phyloP scores from a whole-genome alignment of 202 grass and related monocot species.

The Bolboschoenoplectus hybrid region DNA sequence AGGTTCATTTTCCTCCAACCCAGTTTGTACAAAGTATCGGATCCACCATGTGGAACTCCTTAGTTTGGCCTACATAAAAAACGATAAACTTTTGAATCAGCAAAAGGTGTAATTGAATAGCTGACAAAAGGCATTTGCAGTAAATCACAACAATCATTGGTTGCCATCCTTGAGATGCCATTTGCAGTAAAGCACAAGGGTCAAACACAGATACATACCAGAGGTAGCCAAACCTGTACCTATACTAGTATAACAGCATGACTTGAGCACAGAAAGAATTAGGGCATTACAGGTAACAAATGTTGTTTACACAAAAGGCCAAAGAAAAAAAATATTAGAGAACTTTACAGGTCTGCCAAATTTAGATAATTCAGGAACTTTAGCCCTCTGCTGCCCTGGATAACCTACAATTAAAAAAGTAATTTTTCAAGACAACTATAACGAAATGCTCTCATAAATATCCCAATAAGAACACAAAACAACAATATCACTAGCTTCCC shows the following conservation, averaged over 20 bases:
- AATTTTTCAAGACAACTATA: conserved; percentile 23
- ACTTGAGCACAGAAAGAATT: not conserved
- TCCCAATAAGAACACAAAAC: not conserved
- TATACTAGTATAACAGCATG: not conserved
- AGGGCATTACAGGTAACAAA: not conserved
- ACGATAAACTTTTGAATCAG: conserved; percentile 25
- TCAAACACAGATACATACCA: not conserved
- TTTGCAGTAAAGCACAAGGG: not conserved
- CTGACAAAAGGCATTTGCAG: not conserved
- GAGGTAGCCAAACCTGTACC: not conserved
- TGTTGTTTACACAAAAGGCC: conserved; percentile 17
- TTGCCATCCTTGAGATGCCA: not conserved
- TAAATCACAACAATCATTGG: not conserved
- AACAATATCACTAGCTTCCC: not conserved
- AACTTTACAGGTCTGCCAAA: conserved; percentile 90
- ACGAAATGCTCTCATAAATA: not conserved
- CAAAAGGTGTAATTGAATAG: not conserved
- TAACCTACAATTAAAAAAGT: conserved; percentile 57
- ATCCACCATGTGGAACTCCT: conserved; percentile 95
- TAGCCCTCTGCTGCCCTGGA: conserved; percentile 90
- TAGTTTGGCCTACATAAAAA: conserved; percentile 72
- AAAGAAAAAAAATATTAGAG: conserved; percentile 22
- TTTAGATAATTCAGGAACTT: conserved; percentile 90
- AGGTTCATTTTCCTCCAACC: conserved; percentile 85
- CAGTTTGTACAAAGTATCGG: conserved; percentile 89